phyloP scores from a whole-genome alignment of 331 rosid species.

The Erythrophleum ivorense region DNA sequence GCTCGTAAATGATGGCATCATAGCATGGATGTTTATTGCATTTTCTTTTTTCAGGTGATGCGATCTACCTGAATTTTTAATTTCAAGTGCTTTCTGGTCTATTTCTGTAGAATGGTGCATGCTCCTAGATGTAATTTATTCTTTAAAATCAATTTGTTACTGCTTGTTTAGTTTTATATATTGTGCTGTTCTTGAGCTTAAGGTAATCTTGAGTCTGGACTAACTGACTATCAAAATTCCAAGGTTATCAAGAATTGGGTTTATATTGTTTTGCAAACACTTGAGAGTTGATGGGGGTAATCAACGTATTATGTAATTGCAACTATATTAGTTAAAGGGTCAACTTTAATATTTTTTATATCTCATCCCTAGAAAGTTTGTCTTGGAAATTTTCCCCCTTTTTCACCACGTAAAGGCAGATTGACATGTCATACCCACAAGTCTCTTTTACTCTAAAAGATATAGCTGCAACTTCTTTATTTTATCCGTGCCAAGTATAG shows the following conservation, averaged over 20 bases:
- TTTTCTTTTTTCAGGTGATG: background rate
- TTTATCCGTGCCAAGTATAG: background rate
- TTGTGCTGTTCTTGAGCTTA: background rate
- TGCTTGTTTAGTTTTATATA: background rate
- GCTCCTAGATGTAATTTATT: background rate
- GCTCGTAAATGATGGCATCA: background rate
- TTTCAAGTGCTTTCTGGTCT: background rate
- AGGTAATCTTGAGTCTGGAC: slow-evolving; percentile 6
- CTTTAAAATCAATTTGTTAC: background rate
- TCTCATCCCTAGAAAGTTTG: background rate
- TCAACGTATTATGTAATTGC: background rate
- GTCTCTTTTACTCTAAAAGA: background rate
- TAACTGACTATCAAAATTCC: background rate
- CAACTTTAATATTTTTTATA: background rate
- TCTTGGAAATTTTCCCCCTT: background rate
- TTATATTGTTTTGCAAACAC: background rate
- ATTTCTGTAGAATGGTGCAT: background rate
- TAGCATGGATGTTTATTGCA: background rate
- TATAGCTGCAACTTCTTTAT: background rate
- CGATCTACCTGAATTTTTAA: background rate
- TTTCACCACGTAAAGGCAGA: background rate
- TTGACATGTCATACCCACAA: background rate
- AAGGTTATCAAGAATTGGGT: background rate
- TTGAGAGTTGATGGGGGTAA: background rate
- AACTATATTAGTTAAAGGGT: background rate